phyloP scores from a whole-genome alignment of 257 asterid species.

The Jacaranda copaia region DNA sequence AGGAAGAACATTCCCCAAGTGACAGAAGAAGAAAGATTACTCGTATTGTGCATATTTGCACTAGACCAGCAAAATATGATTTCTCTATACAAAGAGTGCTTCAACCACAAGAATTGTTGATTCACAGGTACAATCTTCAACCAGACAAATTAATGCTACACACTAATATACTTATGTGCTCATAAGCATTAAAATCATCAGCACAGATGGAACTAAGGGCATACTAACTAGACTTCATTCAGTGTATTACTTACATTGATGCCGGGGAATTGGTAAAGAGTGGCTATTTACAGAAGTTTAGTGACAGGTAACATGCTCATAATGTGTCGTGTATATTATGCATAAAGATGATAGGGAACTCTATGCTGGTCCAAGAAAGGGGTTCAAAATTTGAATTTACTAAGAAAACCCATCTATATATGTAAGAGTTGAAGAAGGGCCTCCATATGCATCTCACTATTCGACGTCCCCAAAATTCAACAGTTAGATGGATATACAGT shows the following conservation, averaged over 20 bases:
- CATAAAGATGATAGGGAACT: constrained; percentile 42
- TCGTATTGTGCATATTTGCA: not conserved
- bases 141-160: constrained; percentile 25
- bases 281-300: constrained; percentile 42
- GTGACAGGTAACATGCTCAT: constrained; percentile 35
- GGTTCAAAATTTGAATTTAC: constrained; percentile 59
- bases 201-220: constrained; percentile 15
- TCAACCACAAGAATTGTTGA: not conserved
- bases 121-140: not conserved
- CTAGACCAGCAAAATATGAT: not conserved
- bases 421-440: constrained; percentile 40
- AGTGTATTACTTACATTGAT: constrained; percentile 31
- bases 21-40: not conserved
- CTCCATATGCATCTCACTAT: constrained; percentile 43
- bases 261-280: constrained; percentile 1
- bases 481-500: constrained; percentile 29
- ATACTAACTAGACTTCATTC: not conserved
- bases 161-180: constrained; percentile 8
- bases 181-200: constrained; percentile 7
- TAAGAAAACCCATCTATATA: constrained; percentile 39
- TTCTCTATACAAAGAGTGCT: not conserved
- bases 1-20: too few relatives aligned
- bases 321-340: constrained; percentile 43
- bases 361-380: constrained; percentile 45
- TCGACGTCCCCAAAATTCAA: constrained; percentile 50